phyloP scores from a whole-genome alignment of 2,329 filamentous ascomycete genomes.

The Sclerotinia borealis region DNA sequence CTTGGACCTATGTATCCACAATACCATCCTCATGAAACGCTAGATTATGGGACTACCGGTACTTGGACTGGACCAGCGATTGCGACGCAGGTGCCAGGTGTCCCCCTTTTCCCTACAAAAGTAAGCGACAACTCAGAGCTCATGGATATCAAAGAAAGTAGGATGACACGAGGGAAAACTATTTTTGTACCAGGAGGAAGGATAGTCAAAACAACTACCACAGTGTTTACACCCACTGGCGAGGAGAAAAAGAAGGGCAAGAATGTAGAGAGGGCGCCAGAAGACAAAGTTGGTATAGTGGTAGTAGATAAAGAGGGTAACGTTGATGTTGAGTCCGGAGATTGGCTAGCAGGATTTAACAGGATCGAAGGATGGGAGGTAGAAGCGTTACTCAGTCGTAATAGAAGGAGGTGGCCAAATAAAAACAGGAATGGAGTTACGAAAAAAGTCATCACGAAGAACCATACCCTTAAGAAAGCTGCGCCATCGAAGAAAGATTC shows the following conservation, averaged over 20 bases:
- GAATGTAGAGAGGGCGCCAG: not conserved
- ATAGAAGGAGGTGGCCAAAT: not conserved
- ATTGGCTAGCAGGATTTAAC: slow-evolving; percentile 7
- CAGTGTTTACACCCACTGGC: not conserved
- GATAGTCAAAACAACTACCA: slow-evolving; percentile 3
- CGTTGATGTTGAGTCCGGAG: slow-evolving; percentile 1
- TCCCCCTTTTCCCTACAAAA: too few relatives aligned
- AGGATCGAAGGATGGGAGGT: slow-evolving; percentile 10
- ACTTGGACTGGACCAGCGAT: too few relatives aligned
- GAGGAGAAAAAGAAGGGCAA: not conserved
- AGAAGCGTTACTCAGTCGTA: not conserved
- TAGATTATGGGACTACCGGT: not conserved
- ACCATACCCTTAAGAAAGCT: not conserved
- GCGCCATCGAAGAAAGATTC: not conserved
- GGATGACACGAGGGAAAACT: slow-evolving; percentile 10
- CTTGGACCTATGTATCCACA: not conserved
- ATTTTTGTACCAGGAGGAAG: slow-evolving; percentile 5
- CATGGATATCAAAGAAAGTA: slow-evolving; percentile 6
- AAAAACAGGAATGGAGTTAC: not conserved
- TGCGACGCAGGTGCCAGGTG: not conserved
- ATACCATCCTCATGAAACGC: not conserved
- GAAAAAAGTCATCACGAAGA: not conserved
- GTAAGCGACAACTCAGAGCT: not conserved
- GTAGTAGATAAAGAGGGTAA: slow-evolving; percentile 12
- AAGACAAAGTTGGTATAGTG: slow-evolving; percentile 8